Conservation (phyloP, 1,284 basidiomycete genomes). For the Rhodotorula sp. region DNA sequence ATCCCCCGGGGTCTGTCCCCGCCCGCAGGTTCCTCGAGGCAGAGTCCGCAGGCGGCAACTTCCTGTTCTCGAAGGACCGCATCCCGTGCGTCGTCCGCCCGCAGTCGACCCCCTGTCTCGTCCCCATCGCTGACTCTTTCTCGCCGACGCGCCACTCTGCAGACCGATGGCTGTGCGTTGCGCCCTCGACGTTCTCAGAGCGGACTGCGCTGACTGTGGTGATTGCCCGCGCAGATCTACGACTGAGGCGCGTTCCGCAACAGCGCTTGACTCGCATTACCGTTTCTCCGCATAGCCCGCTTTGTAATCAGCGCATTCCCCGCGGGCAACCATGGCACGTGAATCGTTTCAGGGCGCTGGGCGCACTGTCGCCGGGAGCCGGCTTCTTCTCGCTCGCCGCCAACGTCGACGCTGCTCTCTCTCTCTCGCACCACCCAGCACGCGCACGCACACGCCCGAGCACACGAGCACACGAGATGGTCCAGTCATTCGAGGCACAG, state of each 20-base stretch:
- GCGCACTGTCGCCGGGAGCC: too few species aligned
- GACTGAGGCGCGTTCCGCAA: constrained; percentile 10
- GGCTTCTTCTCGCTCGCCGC: not conserved
- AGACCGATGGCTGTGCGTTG: constrained; percentile 21
- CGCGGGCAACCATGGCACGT: not conserved
- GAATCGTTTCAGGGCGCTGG: not conserved
- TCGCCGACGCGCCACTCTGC: not conserved
- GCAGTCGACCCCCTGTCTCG: not conserved
- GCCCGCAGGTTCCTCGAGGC: constrained; percentile 40
- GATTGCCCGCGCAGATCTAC: constrained; percentile 26
- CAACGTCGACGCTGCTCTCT: not conserved
- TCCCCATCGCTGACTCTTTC: not conserved
- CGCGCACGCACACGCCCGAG: too few species aligned
- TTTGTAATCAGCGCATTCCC: not conserved
- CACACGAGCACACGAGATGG: constrained; percentile 21
- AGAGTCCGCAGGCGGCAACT: constrained; percentile 50
- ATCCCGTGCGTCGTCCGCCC: constrained; percentile 18
- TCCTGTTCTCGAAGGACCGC: constrained; percentile 54
- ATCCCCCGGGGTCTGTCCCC: not conserved
- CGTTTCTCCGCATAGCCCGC: too few species aligned
- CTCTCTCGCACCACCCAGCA: not conserved
- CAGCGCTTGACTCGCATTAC: not conserved
- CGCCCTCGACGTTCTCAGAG: not conserved
- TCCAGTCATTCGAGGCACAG: constrained; percentile 39
- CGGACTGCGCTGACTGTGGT: not conserved